Conservation (phyloP, 176 grass and related monocot species). For the Carex pumila region DNA sequence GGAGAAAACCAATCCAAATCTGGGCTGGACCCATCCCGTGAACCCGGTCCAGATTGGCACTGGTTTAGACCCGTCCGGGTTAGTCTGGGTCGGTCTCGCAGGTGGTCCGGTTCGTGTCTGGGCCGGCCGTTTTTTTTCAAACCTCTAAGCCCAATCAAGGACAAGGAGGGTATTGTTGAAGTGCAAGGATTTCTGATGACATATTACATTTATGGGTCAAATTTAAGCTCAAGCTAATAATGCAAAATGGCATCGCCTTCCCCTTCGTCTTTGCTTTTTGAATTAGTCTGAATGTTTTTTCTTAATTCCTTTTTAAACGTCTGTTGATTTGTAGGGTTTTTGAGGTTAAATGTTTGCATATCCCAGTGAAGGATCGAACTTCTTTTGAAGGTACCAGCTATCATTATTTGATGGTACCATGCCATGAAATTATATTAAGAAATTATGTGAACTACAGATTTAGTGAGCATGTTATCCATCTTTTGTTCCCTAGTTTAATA, state of each 20-base stretch:
- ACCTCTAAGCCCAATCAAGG: neutral
- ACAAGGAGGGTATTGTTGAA: neutral
- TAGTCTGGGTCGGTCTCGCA: no score
- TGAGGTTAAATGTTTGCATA: slow-evolving; percentile 81
- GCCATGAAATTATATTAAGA: neutral
- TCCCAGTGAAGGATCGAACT: slow-evolving; percentile 83
- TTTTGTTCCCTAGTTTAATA: neutral
- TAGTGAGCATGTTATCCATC: neutral
- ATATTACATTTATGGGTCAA: neutral
- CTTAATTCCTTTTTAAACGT: slow-evolving; percentile 5
- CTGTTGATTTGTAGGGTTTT: slow-evolving; percentile 45
- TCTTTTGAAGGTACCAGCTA: slow-evolving; percentile 64
- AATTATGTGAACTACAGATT: neutral
- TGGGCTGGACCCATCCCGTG: no score
- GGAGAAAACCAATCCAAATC: no score
- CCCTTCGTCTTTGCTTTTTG: neutral
- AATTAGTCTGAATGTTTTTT: neutral
- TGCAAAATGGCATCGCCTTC: neutral
- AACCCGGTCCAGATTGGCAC: no score
- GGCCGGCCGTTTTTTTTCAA: no score
- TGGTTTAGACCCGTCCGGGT: no score
- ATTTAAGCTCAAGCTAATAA: neutral
- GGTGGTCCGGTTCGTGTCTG: no score
- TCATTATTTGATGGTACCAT: neutral
- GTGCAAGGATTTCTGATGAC: neutral